Percentiles rank a stretch among this genome's conserved stretches.
These are phyloP conservation scores for Recurvomyces mirabilis DNA, from an alignment of 495 filamentous ascomycete genomes.

Conservation along the genomic window DNA sequence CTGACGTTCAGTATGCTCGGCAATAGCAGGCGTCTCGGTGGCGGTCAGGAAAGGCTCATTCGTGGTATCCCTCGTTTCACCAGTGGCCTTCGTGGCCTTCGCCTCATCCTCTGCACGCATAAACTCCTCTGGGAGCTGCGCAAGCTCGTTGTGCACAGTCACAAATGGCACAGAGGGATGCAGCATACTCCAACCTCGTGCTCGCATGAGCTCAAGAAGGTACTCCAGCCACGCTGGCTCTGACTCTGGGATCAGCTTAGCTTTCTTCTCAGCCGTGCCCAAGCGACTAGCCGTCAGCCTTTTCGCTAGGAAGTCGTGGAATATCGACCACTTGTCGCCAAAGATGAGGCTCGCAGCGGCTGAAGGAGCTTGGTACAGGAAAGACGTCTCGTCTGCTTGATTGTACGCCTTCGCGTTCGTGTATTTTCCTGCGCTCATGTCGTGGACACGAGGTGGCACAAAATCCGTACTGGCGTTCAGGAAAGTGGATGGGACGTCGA, in stretches of 20 bases:
- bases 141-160: slow-evolving; percentile 63
- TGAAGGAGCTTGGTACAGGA: slow-evolving; percentile 73
- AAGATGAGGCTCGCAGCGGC: slow-evolving; percentile 70
- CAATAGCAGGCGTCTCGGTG: slow-evolving; percentile 8
- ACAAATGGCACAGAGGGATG: slow-evolving; percentile 55
- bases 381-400: slow-evolving; percentile 38
- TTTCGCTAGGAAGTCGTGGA: slow-evolving; percentile 60
- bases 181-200: slow-evolving; percentile 59
- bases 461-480: slow-evolving; percentile 46
- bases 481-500: slow-evolving; percentile 56
- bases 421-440: slow-evolving; percentile 19
- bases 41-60: slow-evolving; percentile 25
- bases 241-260: slow-evolving; percentile 37
- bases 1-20: slow-evolving; percentile 18
- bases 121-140: slow-evolving; percentile 58
- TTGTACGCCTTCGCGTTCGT: slow-evolving; percentile 12
- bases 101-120: background rate
- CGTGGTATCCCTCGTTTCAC: background rate
- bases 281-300: slow-evolving; percentile 35
- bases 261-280: slow-evolving; percentile 16
- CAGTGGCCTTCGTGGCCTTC: background rate
- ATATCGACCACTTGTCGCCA: slow-evolving; percentile 70
- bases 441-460: slow-evolving; percentile 34
- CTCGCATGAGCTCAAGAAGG: slow-evolving; percentile 57
- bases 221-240: slow-evolving; percentile 71